Evolutionary conservation across 495 filamentous ascomycete species (phyloP).

Genomic region (Aspergillus panamensis): DNA sequence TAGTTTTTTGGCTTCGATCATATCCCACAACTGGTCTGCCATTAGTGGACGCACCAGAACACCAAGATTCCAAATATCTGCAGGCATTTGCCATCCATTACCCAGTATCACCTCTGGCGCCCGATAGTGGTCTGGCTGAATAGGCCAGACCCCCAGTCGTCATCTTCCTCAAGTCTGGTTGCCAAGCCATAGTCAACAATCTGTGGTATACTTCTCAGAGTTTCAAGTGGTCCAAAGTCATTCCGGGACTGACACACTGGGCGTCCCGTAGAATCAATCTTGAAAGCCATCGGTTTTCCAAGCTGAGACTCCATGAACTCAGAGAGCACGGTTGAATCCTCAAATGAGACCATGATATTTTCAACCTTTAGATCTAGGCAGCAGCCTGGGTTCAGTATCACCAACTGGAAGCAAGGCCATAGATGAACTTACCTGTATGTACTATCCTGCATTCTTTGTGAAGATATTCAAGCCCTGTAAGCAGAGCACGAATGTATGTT

Average conservation of each 20-base stretch:
- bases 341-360: slow-evolving; percentile 46
- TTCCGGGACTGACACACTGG: slow-evolving; percentile 39
- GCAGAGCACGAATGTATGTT: slow-evolving; percentile 37
- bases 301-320: slow-evolving; percentile 37
- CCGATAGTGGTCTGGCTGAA: slow-evolving; percentile 45
- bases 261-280: slow-evolving; percentile 32
- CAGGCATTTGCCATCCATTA: slow-evolving; percentile 37
- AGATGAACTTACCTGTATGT: slow-evolving; percentile 31
- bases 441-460: slow-evolving; percentile 40
- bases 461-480: slow-evolving; percentile 46
- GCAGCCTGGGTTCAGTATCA: slow-evolving; percentile 24
- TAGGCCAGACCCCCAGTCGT: slow-evolving; percentile 40
- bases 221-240: slow-evolving; percentile 40
- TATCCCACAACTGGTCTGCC: slow-evolving; percentile 45
- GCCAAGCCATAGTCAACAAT: slow-evolving; percentile 88
- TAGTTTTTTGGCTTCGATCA: slow-evolving; percentile 47
- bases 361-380: slow-evolving; percentile 45
- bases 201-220: slow-evolving; percentile 47
- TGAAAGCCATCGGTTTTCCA: slow-evolving; percentile 39
- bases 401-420: slow-evolving; percentile 19
- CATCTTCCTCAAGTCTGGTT: slow-evolving; percentile 51
- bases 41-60: slow-evolving; percentile 44
- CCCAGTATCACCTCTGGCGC: slow-evolving; percentile 48
- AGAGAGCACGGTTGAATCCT: slow-evolving; percentile 41
- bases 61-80: slow-evolving; percentile 49